Evolutionary conservation across 2,329 filamentous ascomycete species (phyloP), one percentile per base, ranked within the genome.

Genomic region (Cladosporium sp.): DNA sequence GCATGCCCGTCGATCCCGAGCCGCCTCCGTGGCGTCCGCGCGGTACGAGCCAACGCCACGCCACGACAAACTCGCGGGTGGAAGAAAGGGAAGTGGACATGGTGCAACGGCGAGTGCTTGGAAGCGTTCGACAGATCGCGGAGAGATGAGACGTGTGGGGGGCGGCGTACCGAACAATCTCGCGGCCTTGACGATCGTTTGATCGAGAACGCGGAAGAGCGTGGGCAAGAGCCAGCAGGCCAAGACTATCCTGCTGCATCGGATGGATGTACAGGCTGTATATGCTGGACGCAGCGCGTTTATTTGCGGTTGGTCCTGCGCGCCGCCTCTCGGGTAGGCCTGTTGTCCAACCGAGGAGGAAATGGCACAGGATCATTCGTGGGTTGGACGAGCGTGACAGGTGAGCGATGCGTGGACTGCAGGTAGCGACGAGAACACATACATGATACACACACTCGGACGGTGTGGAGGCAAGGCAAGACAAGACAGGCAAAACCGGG

Each of bases 91-190:
- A 62, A 44, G 60, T 62, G 60, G 49, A 33, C 49, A 35, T 35
- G 60, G 60, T 29, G 49, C 5, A 62, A 62, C 46, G 60, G 49
- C 60, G 60, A 16, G 31, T 44, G 35, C 21, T 44, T 2, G 37
- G 1, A 35, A 10, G 3, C 37, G 46, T 49, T 62, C 18, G 60
- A 62, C 49, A 62, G 60, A 62, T 62, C 49, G 60, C 60, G 60
- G 60, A 62, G 60, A 55, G 46, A 62, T 52, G 60, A 62, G 44
- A 52, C 59, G 31, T 49, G 59, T 62, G 59, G 28, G 60, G 59
- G 35, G 31, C 23, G 49, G 46, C 60, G 60, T 55, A 55, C 60
- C 60, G 33, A 52, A 53, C 40, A 62, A 55, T 62, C 31, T 62
- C 60, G 60, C 31, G 40, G 37, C 21, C 33, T 37, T 62, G 60